Evolutionary conservation across 2,329 filamentous ascomycete genomes (phyloP).

Genomic region (Trichoderma sp.): DNA sequence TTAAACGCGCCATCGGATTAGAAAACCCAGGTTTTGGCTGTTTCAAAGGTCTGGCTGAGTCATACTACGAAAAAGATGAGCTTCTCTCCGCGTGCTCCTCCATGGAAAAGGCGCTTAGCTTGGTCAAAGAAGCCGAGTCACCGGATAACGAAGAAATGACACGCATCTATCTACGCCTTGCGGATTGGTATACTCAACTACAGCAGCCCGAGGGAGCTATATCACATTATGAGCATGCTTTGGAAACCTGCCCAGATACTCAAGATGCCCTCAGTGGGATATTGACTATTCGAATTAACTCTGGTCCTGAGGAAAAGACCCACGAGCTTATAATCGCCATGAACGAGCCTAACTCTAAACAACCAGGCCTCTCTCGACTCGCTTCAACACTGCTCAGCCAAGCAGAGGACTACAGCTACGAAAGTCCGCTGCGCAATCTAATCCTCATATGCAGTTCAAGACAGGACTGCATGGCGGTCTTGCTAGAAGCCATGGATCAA

Average conservation of each 20-base stretch:
- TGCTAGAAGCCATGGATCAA: not conserved
- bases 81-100: not conserved
- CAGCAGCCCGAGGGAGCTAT: not conserved
- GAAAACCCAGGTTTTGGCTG: not conserved
- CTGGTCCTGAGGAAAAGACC: not conserved
- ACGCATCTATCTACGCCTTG: not conserved
- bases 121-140: not conserved
- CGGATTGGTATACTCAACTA: not conserved
- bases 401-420: not conserved
- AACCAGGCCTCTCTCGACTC: not conserved
- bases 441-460: not conserved
- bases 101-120: not conserved
- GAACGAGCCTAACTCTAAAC: not conserved
- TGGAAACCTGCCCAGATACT: not conserved
- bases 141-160: not conserved
- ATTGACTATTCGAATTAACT: not conserved
- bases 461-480: not conserved
- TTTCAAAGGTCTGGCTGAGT: not conserved
- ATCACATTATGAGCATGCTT: not conserved
- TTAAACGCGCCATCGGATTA: not conserved
- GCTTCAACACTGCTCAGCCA: not conserved
- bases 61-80: constrained; percentile 2
- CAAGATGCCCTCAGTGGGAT: not conserved
- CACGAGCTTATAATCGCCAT: not conserved
- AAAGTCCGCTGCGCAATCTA: not conserved